Conservation (phyloP, 768 basidiomycete genomes). For the Termitomyces sp. region DNA sequence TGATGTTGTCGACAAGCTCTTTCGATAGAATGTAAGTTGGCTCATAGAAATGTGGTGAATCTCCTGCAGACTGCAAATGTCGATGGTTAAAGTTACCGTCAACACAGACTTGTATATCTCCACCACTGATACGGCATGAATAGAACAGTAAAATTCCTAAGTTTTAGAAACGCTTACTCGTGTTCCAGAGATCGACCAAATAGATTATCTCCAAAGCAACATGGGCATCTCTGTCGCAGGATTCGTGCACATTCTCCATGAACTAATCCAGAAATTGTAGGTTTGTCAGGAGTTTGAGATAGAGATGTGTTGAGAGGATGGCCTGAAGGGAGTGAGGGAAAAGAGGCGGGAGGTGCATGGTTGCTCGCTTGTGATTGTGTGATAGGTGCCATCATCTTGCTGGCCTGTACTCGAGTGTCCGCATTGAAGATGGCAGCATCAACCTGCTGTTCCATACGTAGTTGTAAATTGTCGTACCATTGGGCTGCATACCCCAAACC, state of each 20-base stretch:
- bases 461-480: background rate
- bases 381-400: background rate
- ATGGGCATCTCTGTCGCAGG: constrained; percentile 25
- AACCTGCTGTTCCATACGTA: background rate
- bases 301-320: background rate
- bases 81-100: too few relatives aligned
- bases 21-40: constrained; percentile 24
- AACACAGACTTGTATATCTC: background rate
- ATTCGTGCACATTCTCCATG: constrained; percentile 11
- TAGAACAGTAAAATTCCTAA: background rate
- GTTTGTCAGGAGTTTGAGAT: background rate
- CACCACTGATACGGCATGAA: background rate
- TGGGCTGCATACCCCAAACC: background rate
- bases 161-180: background rate
- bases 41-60: constrained; percentile 11
- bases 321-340: background rate
- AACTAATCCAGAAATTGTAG: background rate
- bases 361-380: too few relatives aligned
- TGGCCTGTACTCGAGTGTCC: constrained; percentile 12
- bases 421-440: background rate
- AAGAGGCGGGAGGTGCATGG: too few relatives aligned
- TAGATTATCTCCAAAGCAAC: constrained; percentile 13
- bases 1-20: constrained; percentile 27
- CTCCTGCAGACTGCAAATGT: too few relatives aligned
- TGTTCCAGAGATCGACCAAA: constrained; percentile 18